These are phyloP conservation scores for Dactylella cylindrospora DNA, from an alignment of 2,329 filamentous ascomycete genomes.

Conservation along the genomic window DNA sequence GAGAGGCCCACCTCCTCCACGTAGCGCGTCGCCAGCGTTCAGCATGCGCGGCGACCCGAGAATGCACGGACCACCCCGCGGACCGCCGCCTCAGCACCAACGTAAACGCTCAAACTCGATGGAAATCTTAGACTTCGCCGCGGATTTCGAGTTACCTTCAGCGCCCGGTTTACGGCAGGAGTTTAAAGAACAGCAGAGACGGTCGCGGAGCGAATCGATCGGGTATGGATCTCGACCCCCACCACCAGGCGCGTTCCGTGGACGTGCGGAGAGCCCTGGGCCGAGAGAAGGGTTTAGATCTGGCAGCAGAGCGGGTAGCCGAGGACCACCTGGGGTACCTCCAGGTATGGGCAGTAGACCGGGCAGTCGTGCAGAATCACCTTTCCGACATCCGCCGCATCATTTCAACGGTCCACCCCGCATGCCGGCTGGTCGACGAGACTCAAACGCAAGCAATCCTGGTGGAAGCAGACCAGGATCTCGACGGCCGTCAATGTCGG, in stretches of 20 bases:
- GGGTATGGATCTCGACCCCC: slow-evolving; percentile 13
- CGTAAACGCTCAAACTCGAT: slow-evolving; percentile 35
- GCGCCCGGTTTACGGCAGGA: slow-evolving; percentile 17
- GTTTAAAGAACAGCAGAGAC: slow-evolving; percentile 15
- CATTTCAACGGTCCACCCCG: slow-evolving; percentile 25
- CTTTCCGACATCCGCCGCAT: slow-evolving; percentile 24
- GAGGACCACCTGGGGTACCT: slow-evolving; percentile 26
- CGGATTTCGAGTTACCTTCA: slow-evolving; percentile 25
- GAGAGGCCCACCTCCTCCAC: slow-evolving; percentile 20
- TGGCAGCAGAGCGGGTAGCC: slow-evolving; percentile 33
- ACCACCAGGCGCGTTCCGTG: slow-evolving; percentile 22
- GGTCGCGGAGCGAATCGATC: slow-evolving; percentile 23
- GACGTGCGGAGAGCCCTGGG: slow-evolving; percentile 30
- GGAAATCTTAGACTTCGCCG: slow-evolving; percentile 30
- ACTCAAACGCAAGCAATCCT: slow-evolving; percentile 20
- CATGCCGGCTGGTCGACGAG: slow-evolving; percentile 17
- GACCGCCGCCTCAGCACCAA: slow-evolving; percentile 16
- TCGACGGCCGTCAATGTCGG: slow-evolving; percentile 29
- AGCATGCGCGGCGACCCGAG: slow-evolving; percentile 34
- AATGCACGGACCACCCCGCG: slow-evolving; percentile 15
- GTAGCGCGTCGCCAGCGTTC: slow-evolving; percentile 36
- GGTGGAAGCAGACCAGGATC: slow-evolving; percentile 1
- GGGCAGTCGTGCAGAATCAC: slow-evolving; percentile 21
- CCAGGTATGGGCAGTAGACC: slow-evolving; percentile 16
- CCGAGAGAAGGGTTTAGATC: slow-evolving; percentile 30